phyloP scores from a whole-genome alignment of 2,329 filamentous ascomycete species.

The Fusarium sp. region DNA sequence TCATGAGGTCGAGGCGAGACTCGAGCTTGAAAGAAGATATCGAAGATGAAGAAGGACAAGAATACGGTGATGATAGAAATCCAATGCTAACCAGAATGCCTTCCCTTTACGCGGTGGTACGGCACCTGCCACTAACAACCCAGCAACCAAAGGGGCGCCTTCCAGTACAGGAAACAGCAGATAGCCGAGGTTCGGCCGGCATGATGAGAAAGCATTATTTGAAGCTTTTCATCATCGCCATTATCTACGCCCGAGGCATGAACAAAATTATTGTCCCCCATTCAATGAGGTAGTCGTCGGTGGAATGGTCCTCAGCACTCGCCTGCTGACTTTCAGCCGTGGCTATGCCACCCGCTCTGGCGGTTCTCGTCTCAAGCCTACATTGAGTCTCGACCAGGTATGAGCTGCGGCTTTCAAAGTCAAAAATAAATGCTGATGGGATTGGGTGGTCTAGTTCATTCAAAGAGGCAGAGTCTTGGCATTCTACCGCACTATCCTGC shows the following conservation, averaged over 20 bases:
- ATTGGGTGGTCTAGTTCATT: constrained; percentile 64
- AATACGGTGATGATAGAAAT: background rate
- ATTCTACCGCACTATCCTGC: constrained; percentile 71
- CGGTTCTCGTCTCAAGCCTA: constrained; percentile 52
- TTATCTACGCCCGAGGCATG: constrained; percentile 17
- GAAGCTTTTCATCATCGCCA: constrained; percentile 40
- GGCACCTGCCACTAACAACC: constrained; percentile 34
- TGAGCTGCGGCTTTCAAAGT: constrained; percentile 8
- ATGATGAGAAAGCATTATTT: constrained; percentile 23
- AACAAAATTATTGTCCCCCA: constrained; percentile 11
- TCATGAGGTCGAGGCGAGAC: constrained; percentile 21
- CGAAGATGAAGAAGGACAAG: background rate
- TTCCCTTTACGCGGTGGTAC: constrained; percentile 6
- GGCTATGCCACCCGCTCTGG: constrained; percentile 54
- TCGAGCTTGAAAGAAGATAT: background rate
- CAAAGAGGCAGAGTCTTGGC: constrained; percentile 69
- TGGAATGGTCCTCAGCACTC: constrained; percentile 49
- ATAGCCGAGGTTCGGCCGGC: constrained; percentile 43
- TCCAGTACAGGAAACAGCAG: constrained; percentile 9
- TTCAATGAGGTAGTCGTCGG: constrained; percentile 41
- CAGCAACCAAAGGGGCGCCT: background rate
- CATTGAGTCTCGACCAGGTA: constrained; percentile 73
- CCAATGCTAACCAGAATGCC: background rate
- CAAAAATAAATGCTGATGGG: constrained; percentile 21
- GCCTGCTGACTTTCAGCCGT: constrained; percentile 51